Percentiles rank a stretch among this genome's conserved stretches.
Evolutionary conservation across 139 green algal genomes (phyloP).

Genomic region (Pleodorina starrii): DNA sequence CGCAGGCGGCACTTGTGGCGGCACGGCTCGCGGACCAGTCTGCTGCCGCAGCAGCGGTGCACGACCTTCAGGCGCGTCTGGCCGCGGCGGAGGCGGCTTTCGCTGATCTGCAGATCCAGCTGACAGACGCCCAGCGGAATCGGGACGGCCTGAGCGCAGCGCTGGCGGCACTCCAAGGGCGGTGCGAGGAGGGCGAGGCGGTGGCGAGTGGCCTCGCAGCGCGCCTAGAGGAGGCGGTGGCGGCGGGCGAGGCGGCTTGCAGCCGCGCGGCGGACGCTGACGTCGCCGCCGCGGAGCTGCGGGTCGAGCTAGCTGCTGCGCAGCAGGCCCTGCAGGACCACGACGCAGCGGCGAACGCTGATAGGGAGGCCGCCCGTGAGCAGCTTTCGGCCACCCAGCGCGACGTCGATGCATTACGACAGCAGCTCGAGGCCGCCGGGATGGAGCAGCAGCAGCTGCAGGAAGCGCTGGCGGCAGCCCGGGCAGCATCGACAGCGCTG

Average conservation of each 20-base stretch:
- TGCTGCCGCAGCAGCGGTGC: not conserved
- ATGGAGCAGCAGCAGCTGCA: not conserved
- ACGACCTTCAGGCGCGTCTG: not conserved
- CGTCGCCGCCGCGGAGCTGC: not conserved
- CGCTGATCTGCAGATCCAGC: not conserved
- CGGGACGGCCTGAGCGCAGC: not conserved
- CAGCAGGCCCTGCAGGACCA: not conserved
- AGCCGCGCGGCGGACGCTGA: not conserved
- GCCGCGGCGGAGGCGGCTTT: too few species aligned
- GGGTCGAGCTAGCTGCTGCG: not conserved
- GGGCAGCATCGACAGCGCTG: too few species aligned
- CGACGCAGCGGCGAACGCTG: not conserved
- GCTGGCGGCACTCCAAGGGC: not conserved
- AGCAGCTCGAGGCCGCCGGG: not conserved
- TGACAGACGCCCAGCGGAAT: not conserved
- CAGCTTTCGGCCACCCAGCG: not conserved
- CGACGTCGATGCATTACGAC: not conserved
- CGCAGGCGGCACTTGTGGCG: not conserved
- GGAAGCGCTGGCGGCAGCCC: too few species aligned
- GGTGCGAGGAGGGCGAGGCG: not conserved
- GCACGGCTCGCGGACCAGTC: not conserved
- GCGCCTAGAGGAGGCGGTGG: not conserved
- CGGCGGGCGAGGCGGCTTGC: not conserved
- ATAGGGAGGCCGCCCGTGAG: not conserved
- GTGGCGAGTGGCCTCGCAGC: too few species aligned